phyloP scores from a whole-genome alignment of 441 rosid species.

The Populus hybrid region DNA sequence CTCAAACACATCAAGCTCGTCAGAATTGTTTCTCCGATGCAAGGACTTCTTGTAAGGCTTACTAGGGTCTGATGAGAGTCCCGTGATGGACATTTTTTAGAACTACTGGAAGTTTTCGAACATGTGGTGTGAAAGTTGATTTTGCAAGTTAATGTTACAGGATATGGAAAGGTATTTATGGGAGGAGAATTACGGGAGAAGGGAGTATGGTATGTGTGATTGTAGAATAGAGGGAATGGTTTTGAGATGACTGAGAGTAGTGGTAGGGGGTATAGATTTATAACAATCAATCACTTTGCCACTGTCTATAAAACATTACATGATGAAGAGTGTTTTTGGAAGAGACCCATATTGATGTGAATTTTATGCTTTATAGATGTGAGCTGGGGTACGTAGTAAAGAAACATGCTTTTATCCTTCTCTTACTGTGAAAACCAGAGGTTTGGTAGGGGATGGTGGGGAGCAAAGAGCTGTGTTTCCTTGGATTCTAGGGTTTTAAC shows the following conservation, averaged over 20 bases:
- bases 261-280: conserved; percentile 27
- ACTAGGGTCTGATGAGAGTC: conserved; percentile 46
- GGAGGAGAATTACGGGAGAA: conserved; percentile 13
- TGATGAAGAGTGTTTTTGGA: conserved; percentile 32
- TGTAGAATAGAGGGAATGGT: conserved; percentile 14
- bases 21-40: conserved; percentile 58
- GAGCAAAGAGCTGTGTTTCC: conserved; percentile 38
- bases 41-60: conserved; percentile 43
- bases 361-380: conserved; percentile 32
- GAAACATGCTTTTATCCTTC: conserved; percentile 34
- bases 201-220: not conserved
- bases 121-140: not conserved
- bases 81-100: conserved; percentile 55
- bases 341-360: conserved; percentile 31
- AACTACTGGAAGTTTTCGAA: conserved; percentile 6
- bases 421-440: conserved; percentile 26
- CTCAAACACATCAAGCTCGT: conserved; percentile 88
- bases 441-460: conserved; percentile 36
- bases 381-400: conserved; percentile 32
- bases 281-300: conserved; percentile 28
- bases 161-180: conserved; percentile 13
- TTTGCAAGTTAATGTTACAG: conserved; percentile 18
- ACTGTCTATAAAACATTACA: conserved; percentile 21
- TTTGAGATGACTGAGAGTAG: conserved; percentile 48
- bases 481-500: conserved; percentile 47